Percentiles rank a stretch among this genome's conserved stretches.
Conservation (phyloP, 2,329 filamentous ascomycete genomes). For the Aspergillus puulaauensis region DNA sequence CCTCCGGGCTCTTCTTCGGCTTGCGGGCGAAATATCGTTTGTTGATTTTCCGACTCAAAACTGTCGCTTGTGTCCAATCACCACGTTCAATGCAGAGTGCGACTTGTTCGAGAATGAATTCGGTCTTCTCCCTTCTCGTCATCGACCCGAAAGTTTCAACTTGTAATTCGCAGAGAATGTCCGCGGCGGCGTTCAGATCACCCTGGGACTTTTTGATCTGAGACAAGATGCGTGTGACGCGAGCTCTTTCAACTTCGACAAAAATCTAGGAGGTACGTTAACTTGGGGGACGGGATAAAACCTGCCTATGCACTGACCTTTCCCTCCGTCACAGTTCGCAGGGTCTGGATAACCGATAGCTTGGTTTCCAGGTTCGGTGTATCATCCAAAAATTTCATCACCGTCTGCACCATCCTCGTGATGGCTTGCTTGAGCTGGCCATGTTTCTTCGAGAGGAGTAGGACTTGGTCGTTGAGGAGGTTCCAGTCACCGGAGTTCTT, state of each 20-base stretch:
- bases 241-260: slow-evolving; percentile 95
- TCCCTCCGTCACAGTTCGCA: slow-evolving; percentile 95
- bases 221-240: slow-evolving; percentile 90
- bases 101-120: slow-evolving; percentile 96
- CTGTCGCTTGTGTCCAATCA: slow-evolving; percentile 94
- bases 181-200: slow-evolving; percentile 83
- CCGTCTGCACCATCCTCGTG: slow-evolving; percentile 97
- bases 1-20: slow-evolving; percentile 84
- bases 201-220: slow-evolving; percentile 97
- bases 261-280: slow-evolving; percentile 66
- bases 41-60: slow-evolving; percentile 95
- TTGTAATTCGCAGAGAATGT: slow-evolving; percentile 94
- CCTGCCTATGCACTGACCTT: slow-evolving; percentile 58
- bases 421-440: slow-evolving; percentile 98
- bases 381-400: slow-evolving; percentile 86
- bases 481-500: slow-evolving; percentile 92
- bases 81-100: slow-evolving; percentile 90
- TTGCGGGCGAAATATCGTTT: slow-evolving; percentile 87
- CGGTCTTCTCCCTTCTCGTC: slow-evolving; percentile 95
- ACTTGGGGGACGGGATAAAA: neutral
- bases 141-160: slow-evolving; percentile 99
- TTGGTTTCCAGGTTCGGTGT: slow-evolving; percentile 85
- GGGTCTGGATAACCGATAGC: slow-evolving; percentile 87
- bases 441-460: slow-evolving; percentile 98
- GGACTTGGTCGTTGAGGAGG: slow-evolving; percentile 92